Evolutionary conservation across 1,284 basidiomycete species (phyloP).

Genomic region (Veloboletus limbatus): DNA sequence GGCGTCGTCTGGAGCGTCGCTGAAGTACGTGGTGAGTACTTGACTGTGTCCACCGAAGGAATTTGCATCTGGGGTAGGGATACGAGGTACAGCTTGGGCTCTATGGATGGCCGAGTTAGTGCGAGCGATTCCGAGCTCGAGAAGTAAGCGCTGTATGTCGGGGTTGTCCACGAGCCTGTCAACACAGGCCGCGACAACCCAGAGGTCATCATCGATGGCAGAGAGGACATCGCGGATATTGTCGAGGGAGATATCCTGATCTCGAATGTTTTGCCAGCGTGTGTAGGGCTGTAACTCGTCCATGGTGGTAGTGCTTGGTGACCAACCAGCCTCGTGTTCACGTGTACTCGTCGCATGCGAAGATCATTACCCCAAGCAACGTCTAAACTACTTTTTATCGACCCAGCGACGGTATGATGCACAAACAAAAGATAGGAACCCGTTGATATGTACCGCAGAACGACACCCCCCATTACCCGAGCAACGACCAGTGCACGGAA

Average conservation of each 20-base stretch:
- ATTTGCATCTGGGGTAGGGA: slow-evolving; percentile 11
- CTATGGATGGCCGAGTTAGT: slow-evolving; percentile 49
- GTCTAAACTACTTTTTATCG: slow-evolving; percentile 33
- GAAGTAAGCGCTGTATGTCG: slow-evolving; percentile 51
- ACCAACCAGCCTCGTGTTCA: slow-evolving; percentile 1
- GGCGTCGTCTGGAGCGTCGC: slow-evolving; percentile 51
- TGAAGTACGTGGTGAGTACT: slow-evolving; percentile 50
- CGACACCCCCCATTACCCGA: slow-evolving; percentile 25
- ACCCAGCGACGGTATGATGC: slow-evolving; percentile 8
- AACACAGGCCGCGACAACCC: slow-evolving; percentile 68
- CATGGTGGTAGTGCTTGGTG: slow-evolving; percentile 14
- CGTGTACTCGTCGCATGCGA: slow-evolving; percentile 3
- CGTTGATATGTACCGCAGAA: background rate
- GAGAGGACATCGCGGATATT: slow-evolving; percentile 49
- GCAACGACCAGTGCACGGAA: slow-evolving; percentile 8
- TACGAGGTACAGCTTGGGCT: slow-evolving; percentile 38
- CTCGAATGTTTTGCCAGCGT: slow-evolving; percentile 55
- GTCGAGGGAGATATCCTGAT: slow-evolving; percentile 53
- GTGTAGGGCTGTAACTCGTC: slow-evolving; percentile 36
- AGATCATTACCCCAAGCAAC: slow-evolving; percentile 4
- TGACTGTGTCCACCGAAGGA: slow-evolving; percentile 18
- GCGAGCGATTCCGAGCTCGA: slow-evolving; percentile 61
- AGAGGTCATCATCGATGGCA: slow-evolving; percentile 60
- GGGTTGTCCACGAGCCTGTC: slow-evolving; percentile 65
- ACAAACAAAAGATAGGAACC: background rate